Conservation (phyloP, 345 rosid genomes). For the Gossypium anomalum region DNA sequence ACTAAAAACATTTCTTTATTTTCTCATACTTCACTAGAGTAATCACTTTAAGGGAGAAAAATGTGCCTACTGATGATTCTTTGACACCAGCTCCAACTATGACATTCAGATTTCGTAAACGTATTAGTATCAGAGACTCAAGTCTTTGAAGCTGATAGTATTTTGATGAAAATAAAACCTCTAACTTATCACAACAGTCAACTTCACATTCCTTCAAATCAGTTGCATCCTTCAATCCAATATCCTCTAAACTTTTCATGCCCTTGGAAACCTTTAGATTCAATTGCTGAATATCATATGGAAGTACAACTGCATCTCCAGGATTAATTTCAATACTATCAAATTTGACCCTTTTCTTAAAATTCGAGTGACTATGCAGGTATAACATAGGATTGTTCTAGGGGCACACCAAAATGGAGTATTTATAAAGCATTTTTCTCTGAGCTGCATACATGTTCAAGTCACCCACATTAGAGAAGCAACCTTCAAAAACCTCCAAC, state of each 20-base stretch:
- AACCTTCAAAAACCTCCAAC: slow-evolving; percentile 4
- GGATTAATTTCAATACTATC: neutral
- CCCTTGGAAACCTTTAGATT: neutral
- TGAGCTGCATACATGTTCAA: neutral
- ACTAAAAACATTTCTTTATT: no score
- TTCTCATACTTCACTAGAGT: no score
- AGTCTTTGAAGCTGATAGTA: neutral
- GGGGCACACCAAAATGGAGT: neutral
- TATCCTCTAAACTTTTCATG: neutral
- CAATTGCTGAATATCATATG: neutral
- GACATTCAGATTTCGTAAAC: neutral
- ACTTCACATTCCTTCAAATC: neutral
- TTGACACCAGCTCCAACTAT: neutral
- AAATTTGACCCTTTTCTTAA: no score
- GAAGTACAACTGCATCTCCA: neutral
- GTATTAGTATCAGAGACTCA: fast-evolving
- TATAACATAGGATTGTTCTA: no score
- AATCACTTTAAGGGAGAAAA: no score
- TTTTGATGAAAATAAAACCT: neutral
- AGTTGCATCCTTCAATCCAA: neutral
- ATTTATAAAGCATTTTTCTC: neutral
- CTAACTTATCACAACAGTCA: no score
- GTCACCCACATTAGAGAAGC: neutral
- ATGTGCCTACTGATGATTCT: no score
- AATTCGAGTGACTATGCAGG: no score